Conservation (phyloP, 2,329 filamentous ascomycete species). For the Colletotrichum lindemuthianum region DNA sequence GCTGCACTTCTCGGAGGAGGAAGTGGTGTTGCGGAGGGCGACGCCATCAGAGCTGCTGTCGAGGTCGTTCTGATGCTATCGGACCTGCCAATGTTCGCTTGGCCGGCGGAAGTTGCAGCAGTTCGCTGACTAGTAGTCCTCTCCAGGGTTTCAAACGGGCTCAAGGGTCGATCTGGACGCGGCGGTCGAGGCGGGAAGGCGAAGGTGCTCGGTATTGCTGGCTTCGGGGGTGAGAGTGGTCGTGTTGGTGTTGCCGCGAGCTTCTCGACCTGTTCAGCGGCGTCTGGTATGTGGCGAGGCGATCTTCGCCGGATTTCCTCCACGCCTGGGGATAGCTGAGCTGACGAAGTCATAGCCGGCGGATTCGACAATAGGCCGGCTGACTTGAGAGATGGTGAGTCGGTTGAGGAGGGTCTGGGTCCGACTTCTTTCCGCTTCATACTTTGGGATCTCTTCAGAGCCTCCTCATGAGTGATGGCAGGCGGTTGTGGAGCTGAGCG, state of each 20-base stretch:
- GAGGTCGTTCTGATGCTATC: slow-evolving; percentile 19
- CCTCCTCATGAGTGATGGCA: slow-evolving; percentile 45
- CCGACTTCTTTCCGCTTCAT: slow-evolving; percentile 52
- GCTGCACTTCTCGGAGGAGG: slow-evolving; percentile 27
- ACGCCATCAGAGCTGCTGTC: neutral
- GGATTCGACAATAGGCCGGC: slow-evolving; percentile 43
- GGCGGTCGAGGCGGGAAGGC: slow-evolving; percentile 19
- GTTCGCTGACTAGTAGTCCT: slow-evolving; percentile 18
- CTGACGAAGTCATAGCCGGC: slow-evolving; percentile 55
- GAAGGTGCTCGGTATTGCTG: neutral
- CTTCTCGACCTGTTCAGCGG: slow-evolving; percentile 10
- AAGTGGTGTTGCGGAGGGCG: slow-evolving; percentile 1
- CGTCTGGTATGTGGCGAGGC: slow-evolving; percentile 50
- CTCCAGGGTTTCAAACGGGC: slow-evolving; percentile 17
- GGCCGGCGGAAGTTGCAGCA: neutral
- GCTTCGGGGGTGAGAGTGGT: slow-evolving; percentile 19
- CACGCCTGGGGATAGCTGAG: slow-evolving; percentile 60
- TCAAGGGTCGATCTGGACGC: slow-evolving; percentile 19
- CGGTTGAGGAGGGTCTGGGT: slow-evolving; percentile 18
- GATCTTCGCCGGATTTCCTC: slow-evolving; percentile 64
- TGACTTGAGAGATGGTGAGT: slow-evolving; percentile 37
- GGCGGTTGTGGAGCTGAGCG: slow-evolving; percentile 51
- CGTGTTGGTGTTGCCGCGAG: neutral
- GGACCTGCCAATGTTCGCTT: slow-evolving; percentile 16
- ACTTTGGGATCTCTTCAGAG: slow-evolving; percentile 46